A percentile compares a stretch with the other conserved stretches of the same genome.
Evolutionary conservation across 2,329 filamentous ascomycete genomes (phyloP).

Genomic region (Lasiodiplodia theobromae): DNA sequence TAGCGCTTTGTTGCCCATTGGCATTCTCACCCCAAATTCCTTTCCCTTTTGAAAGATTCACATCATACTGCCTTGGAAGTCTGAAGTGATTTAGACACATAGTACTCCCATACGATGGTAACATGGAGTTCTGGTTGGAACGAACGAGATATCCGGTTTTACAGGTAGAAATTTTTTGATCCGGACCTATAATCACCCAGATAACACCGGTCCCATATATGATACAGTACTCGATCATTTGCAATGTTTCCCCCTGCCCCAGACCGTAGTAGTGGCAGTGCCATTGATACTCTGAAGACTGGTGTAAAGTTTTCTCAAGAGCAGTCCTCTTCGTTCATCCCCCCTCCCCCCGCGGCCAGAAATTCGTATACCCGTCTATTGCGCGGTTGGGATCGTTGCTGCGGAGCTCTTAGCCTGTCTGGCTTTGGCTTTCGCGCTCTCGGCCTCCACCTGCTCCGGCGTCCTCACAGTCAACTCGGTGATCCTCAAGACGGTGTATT

Average conservation of each 20-base stretch:
- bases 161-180: neutral
- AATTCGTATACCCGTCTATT: neutral
- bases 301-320: neutral
- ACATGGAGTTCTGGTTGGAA: neutral
- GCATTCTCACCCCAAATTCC: no score
- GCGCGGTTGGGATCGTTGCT: neutral
- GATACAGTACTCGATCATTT: neutral
- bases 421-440: conserved; percentile 37
- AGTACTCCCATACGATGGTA: neutral
- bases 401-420: no score
- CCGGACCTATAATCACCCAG: neutral
- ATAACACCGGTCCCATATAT: neutral
- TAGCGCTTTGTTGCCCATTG: neutral
- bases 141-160: neutral
- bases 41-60: neutral
- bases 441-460: conserved; percentile 59
- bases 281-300: neutral
- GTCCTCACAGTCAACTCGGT: conserved; percentile 77
- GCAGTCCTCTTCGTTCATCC: neutral
- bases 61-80: neutral
- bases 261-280: neutral
- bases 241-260: neutral
- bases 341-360: neutral
- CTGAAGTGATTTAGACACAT: neutral
- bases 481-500: conserved; percentile 84